These are phyloP conservation scores for Fusarium tjaetaba DNA, from an alignment of 2,329 filamentous ascomycete genomes.

Conservation along the genomic window DNA sequence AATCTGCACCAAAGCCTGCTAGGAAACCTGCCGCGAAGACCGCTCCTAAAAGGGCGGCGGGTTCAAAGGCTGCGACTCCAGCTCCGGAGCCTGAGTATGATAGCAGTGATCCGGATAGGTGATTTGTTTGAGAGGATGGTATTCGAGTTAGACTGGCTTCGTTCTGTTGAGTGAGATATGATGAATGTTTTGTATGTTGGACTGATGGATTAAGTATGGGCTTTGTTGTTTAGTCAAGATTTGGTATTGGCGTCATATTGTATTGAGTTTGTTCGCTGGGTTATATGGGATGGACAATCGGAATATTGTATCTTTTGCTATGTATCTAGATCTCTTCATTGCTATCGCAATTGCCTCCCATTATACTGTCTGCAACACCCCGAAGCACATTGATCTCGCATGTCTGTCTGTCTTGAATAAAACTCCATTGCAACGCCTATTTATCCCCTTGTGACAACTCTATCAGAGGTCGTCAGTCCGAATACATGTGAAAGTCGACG, in stretches of 20 bases:
- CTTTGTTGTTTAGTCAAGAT: background rate
- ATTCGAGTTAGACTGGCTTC: background rate
- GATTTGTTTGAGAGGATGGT: background rate
- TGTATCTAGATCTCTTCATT: background rate
- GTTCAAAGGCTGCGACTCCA: background rate
- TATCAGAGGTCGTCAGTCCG: conserved; percentile 15
- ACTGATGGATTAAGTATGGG: background rate
- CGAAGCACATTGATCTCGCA: background rate
- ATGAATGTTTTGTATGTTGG: background rate
- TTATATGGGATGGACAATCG: background rate
- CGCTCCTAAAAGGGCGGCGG: background rate
- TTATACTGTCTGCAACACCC: background rate
- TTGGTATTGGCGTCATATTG: background rate
- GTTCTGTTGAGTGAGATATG: background rate
- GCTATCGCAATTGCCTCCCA: background rate
- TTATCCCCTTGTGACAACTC: conserved; percentile 27
- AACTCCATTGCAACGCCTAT: conserved; percentile 30
- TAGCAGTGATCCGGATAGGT: background rate
- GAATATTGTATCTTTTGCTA: background rate
- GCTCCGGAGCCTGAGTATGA: background rate
- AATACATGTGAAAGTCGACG: conserved; percentile 20
- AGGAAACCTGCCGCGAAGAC: background rate
- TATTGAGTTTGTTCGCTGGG: too few relatives aligned
- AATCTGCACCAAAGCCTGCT: background rate
- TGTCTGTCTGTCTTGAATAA: background rate